Base-by-base conservation (phyloP, 2,329 filamentous ascomycete genomes). In the Colletotrichum gigasporum region DNA sequence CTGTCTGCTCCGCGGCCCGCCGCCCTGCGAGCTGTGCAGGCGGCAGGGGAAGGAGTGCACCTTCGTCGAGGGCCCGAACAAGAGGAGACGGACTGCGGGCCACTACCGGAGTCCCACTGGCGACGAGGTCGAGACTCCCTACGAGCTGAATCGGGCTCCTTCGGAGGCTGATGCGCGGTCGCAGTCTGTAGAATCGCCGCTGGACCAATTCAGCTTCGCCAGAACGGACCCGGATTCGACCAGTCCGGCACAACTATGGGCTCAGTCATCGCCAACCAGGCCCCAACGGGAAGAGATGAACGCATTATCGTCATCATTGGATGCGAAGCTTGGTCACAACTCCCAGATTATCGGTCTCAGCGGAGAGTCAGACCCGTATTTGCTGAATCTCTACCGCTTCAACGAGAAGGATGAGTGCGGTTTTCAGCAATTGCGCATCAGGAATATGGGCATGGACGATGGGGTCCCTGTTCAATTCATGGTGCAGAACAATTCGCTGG, bases 321-420 rank as follows among this genome's bases (percentile, higher is more conserved):
- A 63, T 22, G 54, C 60, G 2, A 34, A 30, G 4, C 44, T 32
- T 4, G 55, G 47, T 6, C 55, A 63, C 9, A 63, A 59, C 4
- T 54, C 60, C 16, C 60, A 63, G 47, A 41, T 59, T 1, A 63
- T 63, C 12, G 60, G 60, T 3, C 60, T 59, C 28, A 63, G 54
- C 24, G 60, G 60, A 22, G 60, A 63, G 12, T 63, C 60, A 6
- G 60, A 63, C 2, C 60, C 60, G 3, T 59, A 63, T 12, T 12
- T 63, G 11, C 54, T 63, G 2, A 16, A 63, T 5, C 30, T 59
- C 1, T 63, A 63, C 1, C 60, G n/a, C 11, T 63, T 63, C 14
- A 54, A 59, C 18, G 60, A 59, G 11, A 59, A 22, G 6, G 39
- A 63, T 1, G 60, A 63, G n/a, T 63, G 60, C 12, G 22, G 10